These are phyloP conservation scores for Aspergillus fumigatus DNA, from an alignment of 2,329 filamentous ascomycete genomes.

Conservation along the genomic window DNA sequence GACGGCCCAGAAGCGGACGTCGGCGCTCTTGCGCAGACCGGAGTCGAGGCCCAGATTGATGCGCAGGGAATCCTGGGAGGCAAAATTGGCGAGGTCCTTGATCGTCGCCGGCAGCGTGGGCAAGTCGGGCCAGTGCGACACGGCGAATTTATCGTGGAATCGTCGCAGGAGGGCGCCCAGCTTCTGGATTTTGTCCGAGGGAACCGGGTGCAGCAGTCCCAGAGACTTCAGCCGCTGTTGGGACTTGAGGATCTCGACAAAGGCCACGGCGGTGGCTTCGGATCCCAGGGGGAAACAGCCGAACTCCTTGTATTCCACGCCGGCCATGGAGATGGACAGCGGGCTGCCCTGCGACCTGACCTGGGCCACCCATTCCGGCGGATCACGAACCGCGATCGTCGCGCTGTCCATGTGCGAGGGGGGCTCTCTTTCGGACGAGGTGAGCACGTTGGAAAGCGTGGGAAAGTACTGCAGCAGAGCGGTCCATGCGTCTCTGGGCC, in stretches of 20 bases:
- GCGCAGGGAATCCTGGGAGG: conserved; percentile 22
- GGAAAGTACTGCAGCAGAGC: conserved; percentile 25
- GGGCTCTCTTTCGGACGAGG: conserved; percentile 19
- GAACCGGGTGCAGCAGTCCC: conserved; percentile 38
- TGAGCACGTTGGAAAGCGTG: conserved; percentile 19
- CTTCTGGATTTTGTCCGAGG: conserved; percentile 29
- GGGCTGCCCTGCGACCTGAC: conserved; percentile 31
- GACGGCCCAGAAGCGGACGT: conserved; percentile 40
- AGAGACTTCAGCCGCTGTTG: conserved; percentile 42
- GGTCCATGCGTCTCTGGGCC: conserved; percentile 21
- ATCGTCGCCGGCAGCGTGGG: conserved; percentile 23
- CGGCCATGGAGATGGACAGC: conserved; percentile 35
- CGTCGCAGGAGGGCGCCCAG: conserved; percentile 29
- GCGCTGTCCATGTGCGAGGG: conserved; percentile 5
- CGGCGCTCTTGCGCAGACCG: conserved; percentile 34
- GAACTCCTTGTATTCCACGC: conserved; percentile 35
- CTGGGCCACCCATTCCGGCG: conserved; percentile 30
- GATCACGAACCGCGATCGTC: conserved; percentile 19
- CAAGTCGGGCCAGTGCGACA: conserved; percentile 15
- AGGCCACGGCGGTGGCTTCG: conserved; percentile 37
- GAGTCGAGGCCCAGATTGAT: conserved; percentile 39
- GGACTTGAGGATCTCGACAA: conserved; percentile 42
- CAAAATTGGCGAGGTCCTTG: conserved; percentile 27
- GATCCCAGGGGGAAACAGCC: conserved; percentile 48
- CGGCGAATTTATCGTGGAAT: conserved; percentile 25